Evolutionary conservation across 306 rosid genomes (phyloP), one percentile per base, ranked within the genome.

Genomic region (Canavalia ensiformis): DNA sequence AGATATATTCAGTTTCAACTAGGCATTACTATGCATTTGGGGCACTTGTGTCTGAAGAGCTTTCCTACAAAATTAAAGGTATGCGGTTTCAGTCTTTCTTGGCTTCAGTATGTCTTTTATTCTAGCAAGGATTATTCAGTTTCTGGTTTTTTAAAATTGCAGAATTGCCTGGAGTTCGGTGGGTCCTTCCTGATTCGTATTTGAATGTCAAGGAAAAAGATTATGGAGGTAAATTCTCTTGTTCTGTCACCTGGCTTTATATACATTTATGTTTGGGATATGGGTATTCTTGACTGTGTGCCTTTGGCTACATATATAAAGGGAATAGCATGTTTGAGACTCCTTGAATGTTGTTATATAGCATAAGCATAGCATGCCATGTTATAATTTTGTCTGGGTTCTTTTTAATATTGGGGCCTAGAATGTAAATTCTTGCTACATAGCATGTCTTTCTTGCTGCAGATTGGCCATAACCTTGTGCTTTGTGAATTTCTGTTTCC

Each of bases 111-210:
- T 57, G 1, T 65, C 0, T 28, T 74, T 54, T 60, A 0, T 37
- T 30, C 5, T 46, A 6, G 13, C 45, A 10, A 0, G 63, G 34
- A 1, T 46, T 30, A 18, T 31, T 30, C 1, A 58, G 2, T 11
- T 66, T 54, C 6, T 13, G 68, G 29, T 11, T 52, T 44, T 51
- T 25, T 31, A 31, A 8, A 54, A 73, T 56, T 82, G 49, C 94
- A 96, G 99, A 93, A 33, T 81, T 96, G 83, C 94, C 97, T 5
- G 66, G 74, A 25, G 99, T 93, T 54, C 91, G 98, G 1, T 96
- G 99, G 98, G 99, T 96, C 9, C 98, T 96, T 83, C 99, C 99
- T 25, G 99, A 96, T 87, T 96, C 98, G 0, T 96, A 93, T 87
- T 72, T 96, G 97, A 97, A 92, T 85, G 99, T 96, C 0, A 90